phyloP scores from a whole-genome alignment of 1,284 basidiomycete species.

The Leucoagaricus sp. region DNA sequence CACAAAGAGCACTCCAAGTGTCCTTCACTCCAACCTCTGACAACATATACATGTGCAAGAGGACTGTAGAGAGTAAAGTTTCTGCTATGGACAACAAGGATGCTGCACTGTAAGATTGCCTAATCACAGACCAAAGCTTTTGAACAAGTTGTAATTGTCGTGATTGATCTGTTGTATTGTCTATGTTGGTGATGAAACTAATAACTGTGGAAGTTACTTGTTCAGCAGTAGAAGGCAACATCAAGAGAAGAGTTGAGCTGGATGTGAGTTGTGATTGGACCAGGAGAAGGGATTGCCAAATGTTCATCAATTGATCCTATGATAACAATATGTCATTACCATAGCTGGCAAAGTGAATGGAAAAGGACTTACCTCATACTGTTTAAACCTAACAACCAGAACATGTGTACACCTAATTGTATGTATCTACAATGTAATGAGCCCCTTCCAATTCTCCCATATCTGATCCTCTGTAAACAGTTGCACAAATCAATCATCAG shows the following conservation, averaged over 20 bases:
- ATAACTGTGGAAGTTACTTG: constrained; percentile 35
- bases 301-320: constrained; percentile 40
- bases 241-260: constrained; percentile 34
- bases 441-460: constrained; percentile 40
- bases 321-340: neutral
- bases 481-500: constrained; percentile 32
- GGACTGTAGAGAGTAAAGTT: constrained; percentile 40
- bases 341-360: too few relatives aligned
- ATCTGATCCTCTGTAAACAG: constrained; percentile 48
- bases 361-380: neutral
- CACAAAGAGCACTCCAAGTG: constrained; percentile 48
- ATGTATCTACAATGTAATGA: constrained; percentile 43
- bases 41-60: constrained; percentile 41
- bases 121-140: constrained; percentile 52
- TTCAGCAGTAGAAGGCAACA: constrained; percentile 32
- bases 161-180: constrained; percentile 30
- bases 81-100: constrained; percentile 44
- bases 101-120: constrained; percentile 41
- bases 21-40: constrained; percentile 35
- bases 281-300: constrained; percentile 58
- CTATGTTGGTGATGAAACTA: constrained; percentile 29
- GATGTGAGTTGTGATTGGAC: constrained; percentile 45
- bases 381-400: neutral
- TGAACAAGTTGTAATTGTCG: constrained; percentile 35
- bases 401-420: neutral